Base-by-base conservation (phyloP, 192 early-diverging fungal genomes). In the Backusella parvicylindrica region DNA sequence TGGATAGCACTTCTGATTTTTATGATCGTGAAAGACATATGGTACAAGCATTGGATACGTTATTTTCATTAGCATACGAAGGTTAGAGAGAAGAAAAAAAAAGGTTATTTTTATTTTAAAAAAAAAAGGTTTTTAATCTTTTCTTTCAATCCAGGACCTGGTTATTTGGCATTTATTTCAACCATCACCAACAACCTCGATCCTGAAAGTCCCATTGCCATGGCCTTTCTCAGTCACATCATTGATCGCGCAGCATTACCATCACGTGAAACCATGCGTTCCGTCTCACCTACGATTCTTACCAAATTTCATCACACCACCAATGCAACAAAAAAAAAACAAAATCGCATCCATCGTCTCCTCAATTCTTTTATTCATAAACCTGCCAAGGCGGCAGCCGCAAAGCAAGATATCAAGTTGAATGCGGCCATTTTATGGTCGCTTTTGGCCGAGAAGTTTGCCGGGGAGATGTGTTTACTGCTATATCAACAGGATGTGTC, bases 191-290 rank as follows among this genome's bases (percentile, higher is more conserved):
- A 30, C 18, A 35, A 64, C 36, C 78, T 88, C 12, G 78, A 82
- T 5, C 75, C 75, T 1, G 74, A 76, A 47, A 82, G 73, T 56
- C 87, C 66, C 30, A 80, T 74, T 72, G 81, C 77, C n/a, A 83
- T 75, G 77, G 87, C 87, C 1, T 88, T 88, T 50, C 76, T 88
- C 12, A 84, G 84, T 23, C 87, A 88, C 56, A 86, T 88, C 31
- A 86, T 88, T 40, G 87, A 88, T 64, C 85, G 84, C 75, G 84
- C 87, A 8, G 84, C 87, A 5, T 64, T 88, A n/a, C 87, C 85
- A 5, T 86, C 87, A 1, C 85, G 85, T 66, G 73, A 82, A 30
- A 88, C 85, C 0, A 86, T 84, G 47, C 35, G 73, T 2, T 64
- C 70, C 4, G 76, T 87, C 38, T 85, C 87, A 15, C 76, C 80